Evolutionary conservation across 1,284 basidiomycete species (phyloP).

Genomic region (Tylopilus orsonianus): DNA sequence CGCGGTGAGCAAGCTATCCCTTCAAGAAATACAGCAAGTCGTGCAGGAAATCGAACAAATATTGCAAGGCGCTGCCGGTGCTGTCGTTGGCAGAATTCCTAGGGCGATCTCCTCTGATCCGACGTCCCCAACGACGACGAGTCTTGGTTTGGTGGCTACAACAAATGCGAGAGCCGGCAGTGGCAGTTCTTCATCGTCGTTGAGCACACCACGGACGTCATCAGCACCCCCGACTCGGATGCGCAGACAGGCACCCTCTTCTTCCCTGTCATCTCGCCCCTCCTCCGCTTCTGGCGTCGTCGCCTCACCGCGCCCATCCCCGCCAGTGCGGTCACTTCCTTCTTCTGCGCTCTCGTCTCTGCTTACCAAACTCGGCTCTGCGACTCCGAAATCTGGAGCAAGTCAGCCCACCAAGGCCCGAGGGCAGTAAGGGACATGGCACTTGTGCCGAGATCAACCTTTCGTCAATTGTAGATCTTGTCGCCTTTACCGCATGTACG

Average conservation of each 20-base stretch:
- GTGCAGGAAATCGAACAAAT: too few relatives aligned
- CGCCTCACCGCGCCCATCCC: not conserved
- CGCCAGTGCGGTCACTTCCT: not conserved
- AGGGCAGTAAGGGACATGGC: slow-evolving; percentile 1
- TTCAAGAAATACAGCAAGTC: too few relatives aligned
- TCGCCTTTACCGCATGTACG: slow-evolving; percentile 17
- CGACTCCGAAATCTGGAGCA: not conserved
- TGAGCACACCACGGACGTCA: slow-evolving; percentile 1
- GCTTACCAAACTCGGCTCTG: not conserved
- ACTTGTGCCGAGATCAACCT: not conserved
- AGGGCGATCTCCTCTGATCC: not conserved
- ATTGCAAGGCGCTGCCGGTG: too few relatives aligned
- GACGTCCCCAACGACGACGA: slow-evolving; percentile 4
- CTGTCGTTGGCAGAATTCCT: too few relatives aligned
- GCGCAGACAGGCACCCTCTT: slow-evolving; percentile 21
- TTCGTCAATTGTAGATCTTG: slow-evolving; percentile 18
- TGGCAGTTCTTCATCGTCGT: not conserved
- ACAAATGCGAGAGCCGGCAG: not conserved
- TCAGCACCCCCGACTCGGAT: slow-evolving; percentile 2
- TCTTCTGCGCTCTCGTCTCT: not conserved
- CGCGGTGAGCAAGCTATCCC: too few relatives aligned
- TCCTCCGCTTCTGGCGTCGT: not conserved
- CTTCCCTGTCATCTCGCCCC: not conserved
- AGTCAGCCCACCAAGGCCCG: slow-evolving; percentile 5
- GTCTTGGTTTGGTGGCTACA: not conserved